Evolutionary conservation across 2,329 filamentous ascomycete species (phyloP), one percentile per base, ranked within the genome.

Genomic region (Dothistroma pini): DNA sequence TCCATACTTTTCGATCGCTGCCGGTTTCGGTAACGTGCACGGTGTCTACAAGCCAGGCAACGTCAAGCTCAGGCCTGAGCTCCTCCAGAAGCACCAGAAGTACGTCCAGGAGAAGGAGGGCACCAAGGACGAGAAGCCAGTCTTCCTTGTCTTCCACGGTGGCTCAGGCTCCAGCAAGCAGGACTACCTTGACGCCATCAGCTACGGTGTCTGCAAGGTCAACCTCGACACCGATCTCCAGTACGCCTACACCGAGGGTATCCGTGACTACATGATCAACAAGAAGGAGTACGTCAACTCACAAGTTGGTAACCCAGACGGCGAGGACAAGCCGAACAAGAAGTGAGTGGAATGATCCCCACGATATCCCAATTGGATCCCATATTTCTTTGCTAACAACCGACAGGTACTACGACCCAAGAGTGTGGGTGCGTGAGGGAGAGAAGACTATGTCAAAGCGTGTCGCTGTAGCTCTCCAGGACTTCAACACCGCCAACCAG

Each of bases 101-200:
- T 91, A 89, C 79, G 91, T 97, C 78, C 86, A 91, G 80, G 86
- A 93, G 79, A 86, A 96, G 83, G 86, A 88, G 68, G 78, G 80
- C 69, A 80, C 85, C 72, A 81, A 84, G 71, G 85, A 90, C 55
- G 84, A 90, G 75, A 97, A 97, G 89, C 95, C 95, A 70, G 90
- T 97, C 75, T 97, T 93, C 87, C 91, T 99, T 74, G 95, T 99
- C 78, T 99, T 99, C 89, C 95, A 99, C 85, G 95, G 95, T 74
- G 95, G 95, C 73, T 96, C 91, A 67, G 95, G 95, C 70, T 96
- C 90, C 68, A 84, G 85, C 77, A 96, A 96, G 84, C 80, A 91
- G 71, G 95, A 99, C 82, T 99, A 90, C 85, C 84, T 83, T 66
- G 86, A 91, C 72, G 93, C 93, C 75, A 97, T 97, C 79, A 81